These are phyloP conservation scores for Colletotrichum abscissum DNA, from an alignment of 2,329 filamentous ascomycete species.

Conservation along the genomic window DNA sequence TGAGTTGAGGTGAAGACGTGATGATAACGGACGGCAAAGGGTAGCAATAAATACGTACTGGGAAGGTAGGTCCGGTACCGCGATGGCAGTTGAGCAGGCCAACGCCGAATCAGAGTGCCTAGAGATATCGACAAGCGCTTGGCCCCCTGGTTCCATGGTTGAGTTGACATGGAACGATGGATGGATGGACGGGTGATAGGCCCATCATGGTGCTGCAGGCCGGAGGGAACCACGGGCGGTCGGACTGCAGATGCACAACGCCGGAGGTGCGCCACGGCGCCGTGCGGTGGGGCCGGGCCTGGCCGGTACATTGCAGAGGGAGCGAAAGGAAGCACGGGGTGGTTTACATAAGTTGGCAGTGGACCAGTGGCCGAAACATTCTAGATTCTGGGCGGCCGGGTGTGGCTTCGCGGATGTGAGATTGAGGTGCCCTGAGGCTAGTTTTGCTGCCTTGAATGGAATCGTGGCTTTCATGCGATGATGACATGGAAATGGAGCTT, in stretches of 20 bases:
- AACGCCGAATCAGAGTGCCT: background rate
- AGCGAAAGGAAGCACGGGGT: background rate
- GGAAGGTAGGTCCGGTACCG: background rate
- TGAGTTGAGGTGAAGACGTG: background rate
- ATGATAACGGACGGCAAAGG: background rate
- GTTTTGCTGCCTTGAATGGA: constrained; percentile 3
- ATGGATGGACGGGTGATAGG: background rate
- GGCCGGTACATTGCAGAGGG: background rate
- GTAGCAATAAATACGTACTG: background rate
- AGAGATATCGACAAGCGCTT: background rate
- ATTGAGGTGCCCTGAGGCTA: background rate
- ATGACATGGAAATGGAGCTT: too few species aligned
- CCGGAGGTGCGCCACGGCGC: constrained; percentile 15
- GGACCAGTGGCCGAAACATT: background rate
- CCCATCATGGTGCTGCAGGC: background rate
- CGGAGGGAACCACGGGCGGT: background rate
- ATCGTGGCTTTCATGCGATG: background rate
- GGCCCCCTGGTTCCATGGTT: background rate
- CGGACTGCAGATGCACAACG: constrained; percentile 8
- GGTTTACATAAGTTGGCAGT: background rate
- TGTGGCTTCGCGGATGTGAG: background rate
- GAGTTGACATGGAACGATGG: constrained; percentile 17
- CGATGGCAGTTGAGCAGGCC: background rate
- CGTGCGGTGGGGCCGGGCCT: background rate
- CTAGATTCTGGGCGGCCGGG: background rate